Base-by-base conservation (phyloP, 139 green algal genomes). In the Cymbomonas tetramitiformis region DNA sequence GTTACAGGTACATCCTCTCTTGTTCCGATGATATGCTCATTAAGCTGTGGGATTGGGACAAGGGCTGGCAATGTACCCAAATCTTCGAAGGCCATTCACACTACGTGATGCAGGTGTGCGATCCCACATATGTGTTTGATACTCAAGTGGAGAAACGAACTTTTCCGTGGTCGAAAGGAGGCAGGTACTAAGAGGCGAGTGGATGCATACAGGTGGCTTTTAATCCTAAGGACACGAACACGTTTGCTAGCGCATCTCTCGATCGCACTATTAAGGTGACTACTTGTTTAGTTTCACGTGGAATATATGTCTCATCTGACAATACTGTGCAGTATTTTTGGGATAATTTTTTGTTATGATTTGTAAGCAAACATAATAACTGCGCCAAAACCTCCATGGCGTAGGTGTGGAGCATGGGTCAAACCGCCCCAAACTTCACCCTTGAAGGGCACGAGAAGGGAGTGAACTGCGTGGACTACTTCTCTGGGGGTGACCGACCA, bases 11-110 rank as follows among this genome's bases (percentile, higher is more conserved):
- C n/a, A 28, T 98, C 25, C 75, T 99, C 25, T 87, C 92, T 2
- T 88, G 71, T 34, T 94, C 82, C 12, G 91, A 99, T 54, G 91
- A 99, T 72, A 98, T 96, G 83, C 76, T 94, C 10, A 95, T 97
- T 80, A 99, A 99, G 77, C 83, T 98, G 32, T 99, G 91, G 91
- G 90, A 98, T 74, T 99, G 91, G 91, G 92, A 99, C 61, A 88
- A 89, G 74, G 70, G 73, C 25, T 97, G 85, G 79, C 62, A 60
- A 15, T 96, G 86, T 62, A 83, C 78, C 3, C 87, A 96, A 69
- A 72, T 96, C 30, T 99, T 98, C 58, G 91, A 99, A 71, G 91
- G 91, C 0, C 91, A 99, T 73, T 85, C 76, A 5, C 91, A 99
- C 77, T 99, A 98, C 53, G 92, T 99, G 54, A 99, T 99, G 91